Evolutionary conservation across 202 grass and related monocot species (phyloP), one percentile per base, ranked within the genome.

Genomic region (Panicum hallii): DNA sequence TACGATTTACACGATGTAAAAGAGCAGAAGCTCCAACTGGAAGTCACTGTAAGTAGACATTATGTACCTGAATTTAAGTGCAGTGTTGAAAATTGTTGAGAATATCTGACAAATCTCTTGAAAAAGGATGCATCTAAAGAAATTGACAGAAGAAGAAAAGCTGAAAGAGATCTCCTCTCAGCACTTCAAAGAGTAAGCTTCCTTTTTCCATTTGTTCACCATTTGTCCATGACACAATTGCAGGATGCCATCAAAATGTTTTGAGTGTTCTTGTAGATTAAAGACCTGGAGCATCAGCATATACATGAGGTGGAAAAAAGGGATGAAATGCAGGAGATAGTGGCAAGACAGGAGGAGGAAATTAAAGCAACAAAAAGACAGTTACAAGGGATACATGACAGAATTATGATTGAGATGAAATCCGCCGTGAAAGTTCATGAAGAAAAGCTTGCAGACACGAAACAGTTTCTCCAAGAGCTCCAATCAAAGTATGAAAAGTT

Each of bases 401-500:
- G n/a, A 72, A 41, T 66, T 83, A 66, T 55, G 70, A 43, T 5
- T 43, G 70, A 83, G 41, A 67, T 69, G 7, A 84, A 77, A 23
- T 60, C 17, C 0, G 1, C 28, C 3, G 62, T 58, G 22, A 92
- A 90, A 76, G 78, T 77, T 62, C 75, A 64, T 45, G 80, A 94
- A 79, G 83, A 94, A 23, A 84, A 87, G 60, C 66, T 92, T 49
- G 80, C 68, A 11, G 58, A 74, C 44, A 90, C 67, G 43, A 89
- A 72, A 28, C 23, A 23, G 57, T 74, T 90, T 41, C 43, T 91
- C 38, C 78, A 91, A 54, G 82, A 67, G 9, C 73, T 92, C 72
- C 78, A 92, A 77, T 86, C 16, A 72, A 80, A 87, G 30, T 45
- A 87, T 73, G 77, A 87, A 32, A 67, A 89, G 44, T 44, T 93